phyloP scores from a whole-genome alignment of 345 rosid genomes.

The Pugionium dolabratum region DNA sequence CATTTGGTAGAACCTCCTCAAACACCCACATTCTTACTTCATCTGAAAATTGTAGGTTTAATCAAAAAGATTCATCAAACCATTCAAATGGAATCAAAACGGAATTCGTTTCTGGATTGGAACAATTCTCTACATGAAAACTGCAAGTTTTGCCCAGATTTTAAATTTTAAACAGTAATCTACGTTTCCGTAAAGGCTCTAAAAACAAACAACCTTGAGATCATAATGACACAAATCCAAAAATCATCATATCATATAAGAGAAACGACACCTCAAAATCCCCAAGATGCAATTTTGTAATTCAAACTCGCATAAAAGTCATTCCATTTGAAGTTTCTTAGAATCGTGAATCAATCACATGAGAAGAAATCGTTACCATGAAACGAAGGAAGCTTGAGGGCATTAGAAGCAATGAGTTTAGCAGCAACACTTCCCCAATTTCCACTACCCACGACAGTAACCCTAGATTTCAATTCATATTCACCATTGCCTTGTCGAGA shows the following conservation, averaged over 20 bases:
- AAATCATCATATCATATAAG: no score
- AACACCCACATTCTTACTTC: constrained; percentile 99
- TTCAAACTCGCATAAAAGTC: no score
- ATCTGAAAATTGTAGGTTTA: constrained; percentile 50
- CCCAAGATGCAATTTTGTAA: neutral
- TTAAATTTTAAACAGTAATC: no score
- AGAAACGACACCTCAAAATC: no score
- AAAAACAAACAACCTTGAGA: neutral
- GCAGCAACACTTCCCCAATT: constrained; percentile 99
- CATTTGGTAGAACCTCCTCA: constrained; percentile 82
- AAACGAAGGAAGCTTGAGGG: constrained; percentile 68
- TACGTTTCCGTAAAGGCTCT: no score
- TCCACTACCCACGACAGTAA: constrained; percentile 92
- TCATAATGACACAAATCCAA: neutral
- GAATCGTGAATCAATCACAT: no score
- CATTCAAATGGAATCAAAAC: neutral
- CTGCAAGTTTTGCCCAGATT: no score
- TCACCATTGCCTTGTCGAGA: constrained; percentile 1
- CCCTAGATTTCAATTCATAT: constrained; percentile 48
- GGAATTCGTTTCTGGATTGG: neutral
- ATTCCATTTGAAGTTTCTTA: no score
- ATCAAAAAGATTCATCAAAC: constrained; percentile 16
- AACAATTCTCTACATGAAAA: neutral
- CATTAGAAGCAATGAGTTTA: constrained; percentile 90
- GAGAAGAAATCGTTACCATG: constrained; percentile 51